Evolutionary conservation across 371 early-diverging fungal species (phyloP).

Genomic region (Actinomortierella wolfii): DNA sequence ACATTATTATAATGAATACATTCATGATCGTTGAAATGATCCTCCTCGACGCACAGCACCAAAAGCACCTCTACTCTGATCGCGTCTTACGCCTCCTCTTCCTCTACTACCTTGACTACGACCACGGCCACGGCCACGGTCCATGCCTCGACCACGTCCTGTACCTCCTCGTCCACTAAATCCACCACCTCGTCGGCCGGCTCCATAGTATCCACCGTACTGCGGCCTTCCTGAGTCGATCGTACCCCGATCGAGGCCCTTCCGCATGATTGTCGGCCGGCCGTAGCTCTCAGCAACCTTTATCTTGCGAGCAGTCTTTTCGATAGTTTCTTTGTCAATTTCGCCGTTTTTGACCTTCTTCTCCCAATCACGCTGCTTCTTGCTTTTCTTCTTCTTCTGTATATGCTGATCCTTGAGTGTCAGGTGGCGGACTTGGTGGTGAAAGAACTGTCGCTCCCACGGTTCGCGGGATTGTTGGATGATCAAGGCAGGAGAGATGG

Average conservation of each 20-base stretch:
- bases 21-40: too few species aligned
- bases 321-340: conserved; percentile 15
- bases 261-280: conserved; percentile 16
- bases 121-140: conserved; percentile 4
- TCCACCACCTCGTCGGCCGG: conserved; percentile 1
- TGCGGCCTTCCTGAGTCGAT: conserved; percentile 16
- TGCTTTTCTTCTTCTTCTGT: conserved; percentile 21
- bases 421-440: conserved; percentile 26
- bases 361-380: conserved; percentile 40
- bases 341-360: conserved; percentile 37
- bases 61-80: too few species aligned
- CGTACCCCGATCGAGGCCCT: conserved; percentile 27
- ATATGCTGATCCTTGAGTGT: conserved; percentile 11
- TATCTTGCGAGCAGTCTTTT: conserved; percentile 21
- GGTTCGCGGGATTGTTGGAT: conserved; percentile 25
- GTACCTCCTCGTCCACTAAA: conserved; percentile 12
- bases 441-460: conserved; percentile 35
- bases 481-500: conserved; percentile 15
- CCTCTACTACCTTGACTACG: conserved; percentile 20
- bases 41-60: too few species aligned
- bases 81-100: conserved; percentile 3
- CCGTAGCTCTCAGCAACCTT: conserved; percentile 40
- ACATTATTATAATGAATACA: too few species aligned
- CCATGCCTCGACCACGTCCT: conserved; percentile 7
- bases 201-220: background rate